Base-by-base conservation (phyloP, 208 protist genomes). In the Leishmania martiniquensis region DNA sequence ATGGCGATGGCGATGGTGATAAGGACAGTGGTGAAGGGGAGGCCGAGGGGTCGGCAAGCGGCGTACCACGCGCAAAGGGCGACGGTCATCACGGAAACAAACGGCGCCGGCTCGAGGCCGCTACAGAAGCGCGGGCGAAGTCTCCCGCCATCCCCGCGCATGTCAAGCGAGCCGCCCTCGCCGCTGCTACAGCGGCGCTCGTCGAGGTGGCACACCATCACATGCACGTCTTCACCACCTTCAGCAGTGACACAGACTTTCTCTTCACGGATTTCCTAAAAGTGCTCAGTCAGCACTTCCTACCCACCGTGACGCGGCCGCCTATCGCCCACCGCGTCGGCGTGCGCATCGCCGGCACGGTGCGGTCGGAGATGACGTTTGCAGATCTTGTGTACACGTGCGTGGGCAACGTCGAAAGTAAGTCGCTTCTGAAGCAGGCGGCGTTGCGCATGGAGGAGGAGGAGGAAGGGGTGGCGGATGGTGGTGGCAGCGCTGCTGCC, bases 191-290 rank as follows among this genome's bases (percentile, higher is more conserved):
- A 4, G 57, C 89, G 0, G 82, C 78, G 32, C 63, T 97, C 42
- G 93, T 97, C 57, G 81, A 92, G 45, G 81, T 90, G 0, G 80
- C 91, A 15, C 83, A 83, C 17, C 80, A 84, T 47, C 85, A 91
- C 80, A 78, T 95, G 0, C 76, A 89, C 73, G 79, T 95, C 62
- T 97, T 93, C 84, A 94, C 91, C 34, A 80, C 80, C 34, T 87
- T 87, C 85, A 95, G 91, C 83, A 86, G 83, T 72, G 93, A 97
- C 66, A 75, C 90, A 49, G 93, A 97, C 74, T 93, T 86, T 51
- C 37, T 97, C 49, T 86, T 86, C n/a, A 81, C 80, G 10, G 91
- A 95, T 66, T 70, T 95, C 15, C 77, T 97, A 29, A 87, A 85
- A 22, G 71, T 87, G 32, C 75, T 97, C 29, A 84, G 86, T 32